Conservation (phyloP, 116 monocot genomes). For the Dioscorea cayenensis region DNA sequence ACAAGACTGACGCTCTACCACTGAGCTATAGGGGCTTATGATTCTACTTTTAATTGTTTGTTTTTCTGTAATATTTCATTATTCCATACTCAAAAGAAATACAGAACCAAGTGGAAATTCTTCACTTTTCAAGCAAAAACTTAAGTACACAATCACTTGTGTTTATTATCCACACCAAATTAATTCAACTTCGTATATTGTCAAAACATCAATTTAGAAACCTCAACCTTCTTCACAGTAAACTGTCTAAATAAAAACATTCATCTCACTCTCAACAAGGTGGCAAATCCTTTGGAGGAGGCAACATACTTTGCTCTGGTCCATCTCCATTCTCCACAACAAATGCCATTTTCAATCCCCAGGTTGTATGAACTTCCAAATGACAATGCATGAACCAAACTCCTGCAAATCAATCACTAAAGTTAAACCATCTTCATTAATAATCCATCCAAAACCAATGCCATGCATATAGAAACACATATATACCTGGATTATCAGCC, state of each 20-base stretch:
- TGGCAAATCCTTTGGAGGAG: constrained; percentile 43
- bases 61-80: background rate
- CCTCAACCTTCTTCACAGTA: background rate
- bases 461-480: background rate
- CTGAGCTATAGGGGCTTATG: constrained; percentile 76
- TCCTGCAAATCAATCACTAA: constrained; percentile 5
- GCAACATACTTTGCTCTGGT: constrained; percentile 26
- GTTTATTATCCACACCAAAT: background rate
- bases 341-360: constrained; percentile 56
- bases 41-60: too few relatives aligned
- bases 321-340: constrained; percentile 46
- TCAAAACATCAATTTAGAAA: background rate
- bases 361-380: constrained; percentile 40
- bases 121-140: too few relatives aligned
- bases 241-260: background rate
- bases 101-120: too few relatives aligned
- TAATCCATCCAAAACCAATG: too few relatives aligned
- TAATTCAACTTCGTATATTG: background rate
- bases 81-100: background rate
- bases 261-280: constrained; percentile 13
- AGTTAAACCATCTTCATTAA: too few relatives aligned
- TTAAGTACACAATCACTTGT: too few relatives aligned
- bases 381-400: constrained; percentile 68
- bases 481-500: constrained; percentile 71
- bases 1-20: constrained; percentile 99